Conservation (phyloP, 2,329 filamentous ascomycete species). For the Chaetomiaceae sp. region DNA sequence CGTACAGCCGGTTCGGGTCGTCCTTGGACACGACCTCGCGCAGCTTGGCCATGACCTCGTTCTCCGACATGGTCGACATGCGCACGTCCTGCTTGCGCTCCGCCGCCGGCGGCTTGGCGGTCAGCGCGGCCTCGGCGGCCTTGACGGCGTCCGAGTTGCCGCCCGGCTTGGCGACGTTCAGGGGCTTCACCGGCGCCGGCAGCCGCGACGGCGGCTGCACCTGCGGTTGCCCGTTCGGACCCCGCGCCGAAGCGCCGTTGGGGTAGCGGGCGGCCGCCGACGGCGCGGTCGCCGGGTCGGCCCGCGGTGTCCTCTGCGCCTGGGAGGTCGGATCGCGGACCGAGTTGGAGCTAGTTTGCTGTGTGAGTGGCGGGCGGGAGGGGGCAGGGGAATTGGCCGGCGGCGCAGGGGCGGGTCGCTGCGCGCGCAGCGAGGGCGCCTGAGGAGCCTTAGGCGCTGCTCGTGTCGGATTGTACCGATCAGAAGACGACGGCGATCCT, state of each 20-base stretch:
- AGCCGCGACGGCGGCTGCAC: slow-evolving; percentile 42
- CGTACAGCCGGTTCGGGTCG: slow-evolving; percentile 89
- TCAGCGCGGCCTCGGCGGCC: slow-evolving; percentile 83
- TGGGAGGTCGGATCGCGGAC: slow-evolving; percentile 38
- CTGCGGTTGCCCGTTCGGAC: slow-evolving; percentile 42
- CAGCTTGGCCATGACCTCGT: slow-evolving; percentile 92
- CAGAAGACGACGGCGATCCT: slow-evolving; percentile 39
- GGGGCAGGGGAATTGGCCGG: slow-evolving; percentile 34
- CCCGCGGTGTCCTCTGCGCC: slow-evolving; percentile 39
- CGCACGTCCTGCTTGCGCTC: slow-evolving; percentile 87
- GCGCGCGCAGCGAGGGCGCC: slow-evolving; percentile 55
- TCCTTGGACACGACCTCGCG: slow-evolving; percentile 94
- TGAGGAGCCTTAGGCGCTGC: slow-evolving; percentile 64
- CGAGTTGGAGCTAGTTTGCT: slow-evolving; percentile 46
- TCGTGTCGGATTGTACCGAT: slow-evolving; percentile 79
- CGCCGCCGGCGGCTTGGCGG: slow-evolving; percentile 66
- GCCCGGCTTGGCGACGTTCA: slow-evolving; percentile 68
- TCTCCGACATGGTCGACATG: slow-evolving; percentile 98
- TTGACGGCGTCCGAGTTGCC: slow-evolving; percentile 62
- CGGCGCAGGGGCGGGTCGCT: slow-evolving; percentile 74
- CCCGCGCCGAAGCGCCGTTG: slow-evolving; percentile 49
- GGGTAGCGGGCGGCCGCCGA: slow-evolving; percentile 51
- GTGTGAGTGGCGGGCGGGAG: slow-evolving; percentile 40
- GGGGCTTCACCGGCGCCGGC: slow-evolving; percentile 65
- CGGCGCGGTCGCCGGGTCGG: slow-evolving; percentile 41